Conservation (phyloP, 2,329 filamentous ascomycete species). For the Ampelomyces quisqualis region DNA sequence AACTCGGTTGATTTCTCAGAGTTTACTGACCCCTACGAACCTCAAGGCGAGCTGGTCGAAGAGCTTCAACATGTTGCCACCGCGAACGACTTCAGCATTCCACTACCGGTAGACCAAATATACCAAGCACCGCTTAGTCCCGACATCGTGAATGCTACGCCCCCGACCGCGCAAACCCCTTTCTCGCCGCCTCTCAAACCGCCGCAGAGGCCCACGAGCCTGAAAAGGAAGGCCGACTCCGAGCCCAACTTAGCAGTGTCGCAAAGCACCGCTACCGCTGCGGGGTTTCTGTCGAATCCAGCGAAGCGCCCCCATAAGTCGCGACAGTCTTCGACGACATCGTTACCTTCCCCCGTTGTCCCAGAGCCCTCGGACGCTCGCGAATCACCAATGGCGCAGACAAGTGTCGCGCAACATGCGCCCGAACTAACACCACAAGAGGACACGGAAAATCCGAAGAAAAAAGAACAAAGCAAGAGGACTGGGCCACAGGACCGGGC, state of each 20-base stretch:
- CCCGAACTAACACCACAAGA: constrained; percentile 17
- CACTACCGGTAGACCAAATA: constrained; percentile 26
- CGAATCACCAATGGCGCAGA: constrained; percentile 22
- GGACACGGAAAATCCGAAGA: constrained; percentile 20
- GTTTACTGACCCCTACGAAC: constrained; percentile 45
- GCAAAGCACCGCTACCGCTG: constrained; percentile 16
- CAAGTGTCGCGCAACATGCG: constrained; percentile 14
- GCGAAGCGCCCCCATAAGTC: constrained; percentile 40
- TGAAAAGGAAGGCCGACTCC: constrained; percentile 43
- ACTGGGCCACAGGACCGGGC: constrained; percentile 38
- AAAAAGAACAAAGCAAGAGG: constrained; percentile 33
- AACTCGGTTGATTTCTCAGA: constrained; percentile 37
- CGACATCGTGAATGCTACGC: constrained; percentile 12
- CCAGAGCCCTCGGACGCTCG: constrained; percentile 18
- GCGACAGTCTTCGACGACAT: constrained; percentile 35
- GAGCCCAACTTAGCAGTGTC: constrained; percentile 33
- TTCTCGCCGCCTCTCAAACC: constrained; percentile 31
- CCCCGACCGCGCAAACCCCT: constrained; percentile 21
- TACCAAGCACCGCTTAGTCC: constrained; percentile 25
- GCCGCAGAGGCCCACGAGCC: constrained; percentile 27
- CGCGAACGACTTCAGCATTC: constrained; percentile 44
- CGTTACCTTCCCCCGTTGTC: constrained; percentile 25
- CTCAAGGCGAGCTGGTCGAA: constrained; percentile 49
- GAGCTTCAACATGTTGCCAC: constrained; percentile 36
- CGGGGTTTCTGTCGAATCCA: constrained; percentile 16